Conservation (phyloP, 495 filamentous ascomycete species). For the Aspergillus carlsbadensis region DNA sequence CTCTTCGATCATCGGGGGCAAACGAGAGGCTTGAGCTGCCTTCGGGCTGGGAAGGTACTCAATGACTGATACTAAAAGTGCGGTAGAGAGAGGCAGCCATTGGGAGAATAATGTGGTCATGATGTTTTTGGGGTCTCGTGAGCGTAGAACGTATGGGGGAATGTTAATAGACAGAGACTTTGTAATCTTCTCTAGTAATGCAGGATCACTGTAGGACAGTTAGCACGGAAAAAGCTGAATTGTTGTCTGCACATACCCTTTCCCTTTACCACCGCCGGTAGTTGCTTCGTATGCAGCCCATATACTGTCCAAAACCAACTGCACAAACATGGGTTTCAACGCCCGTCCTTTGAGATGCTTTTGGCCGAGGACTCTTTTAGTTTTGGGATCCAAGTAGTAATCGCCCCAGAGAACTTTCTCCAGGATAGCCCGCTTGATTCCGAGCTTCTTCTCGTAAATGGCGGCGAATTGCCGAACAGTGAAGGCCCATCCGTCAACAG, state of each 20-base stretch:
- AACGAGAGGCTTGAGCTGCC: constrained; percentile 75
- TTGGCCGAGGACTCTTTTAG: constrained; percentile 82
- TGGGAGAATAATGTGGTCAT: constrained; percentile 81
- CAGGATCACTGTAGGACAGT: constrained; percentile 60
- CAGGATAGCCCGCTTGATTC: constrained; percentile 84
- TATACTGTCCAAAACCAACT: constrained; percentile 91
- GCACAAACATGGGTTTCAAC: constrained; percentile 97
- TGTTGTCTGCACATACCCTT: constrained; percentile 59
- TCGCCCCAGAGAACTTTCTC: constrained; percentile 98
- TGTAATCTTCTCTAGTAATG: constrained; percentile 87
- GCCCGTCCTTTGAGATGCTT: constrained; percentile 91
- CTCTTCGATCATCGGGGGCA: constrained; percentile 74
- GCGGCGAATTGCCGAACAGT: constrained; percentile 91
- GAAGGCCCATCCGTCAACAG: constrained; percentile 97
- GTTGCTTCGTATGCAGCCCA: constrained; percentile 98
- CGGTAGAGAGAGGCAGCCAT: constrained; percentile 94
- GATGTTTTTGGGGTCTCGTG: constrained; percentile 77
- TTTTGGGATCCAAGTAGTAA: constrained; percentile 95
- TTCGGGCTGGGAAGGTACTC: constrained; percentile 89
- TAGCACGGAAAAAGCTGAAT: constrained; percentile 12
- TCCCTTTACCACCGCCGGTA: constrained; percentile 73
- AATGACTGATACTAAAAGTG: constrained; percentile 85
- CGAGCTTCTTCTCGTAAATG: constrained; percentile 94
- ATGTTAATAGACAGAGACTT: constrained; percentile 85
- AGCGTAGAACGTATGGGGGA: constrained; percentile 78